Percentiles rank a stretch among this genome's conserved stretches.
Evolutionary conservation across 2,329 filamentous ascomycete genomes (phyloP).

Genomic region (Trichoderma sp.): DNA sequence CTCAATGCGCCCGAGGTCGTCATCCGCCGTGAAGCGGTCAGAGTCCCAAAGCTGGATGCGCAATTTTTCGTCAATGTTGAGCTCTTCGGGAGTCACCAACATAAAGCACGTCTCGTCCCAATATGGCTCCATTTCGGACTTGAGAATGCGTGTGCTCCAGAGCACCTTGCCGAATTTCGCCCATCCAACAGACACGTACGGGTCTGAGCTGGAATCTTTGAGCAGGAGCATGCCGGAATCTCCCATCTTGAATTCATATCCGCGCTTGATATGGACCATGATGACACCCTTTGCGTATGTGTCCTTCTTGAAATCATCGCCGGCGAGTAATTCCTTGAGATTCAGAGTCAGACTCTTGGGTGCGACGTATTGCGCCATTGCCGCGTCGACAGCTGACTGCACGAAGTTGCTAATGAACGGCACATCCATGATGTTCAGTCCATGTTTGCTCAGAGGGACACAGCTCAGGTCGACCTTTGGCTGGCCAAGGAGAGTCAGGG

Average conservation of each 20-base stretch:
- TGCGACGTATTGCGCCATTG: constrained; percentile 73
- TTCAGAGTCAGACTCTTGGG: constrained; percentile 74
- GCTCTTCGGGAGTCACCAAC: constrained; percentile 69
- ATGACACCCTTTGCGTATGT: constrained; percentile 66
- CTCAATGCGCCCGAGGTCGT: constrained; percentile 74
- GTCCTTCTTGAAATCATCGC: constrained; percentile 79
- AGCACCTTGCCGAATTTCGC: constrained; percentile 73
- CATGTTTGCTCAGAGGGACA: constrained; percentile 68
- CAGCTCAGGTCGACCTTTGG: constrained; percentile 72
- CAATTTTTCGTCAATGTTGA: constrained; percentile 71
- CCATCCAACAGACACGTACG: constrained; percentile 74
- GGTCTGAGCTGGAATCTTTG: constrained; percentile 64
- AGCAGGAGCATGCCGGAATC: constrained; percentile 64
- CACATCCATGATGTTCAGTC: constrained; percentile 73
- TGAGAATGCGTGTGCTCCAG: constrained; percentile 63
- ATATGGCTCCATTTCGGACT: constrained; percentile 65
- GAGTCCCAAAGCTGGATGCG: constrained; percentile 76
- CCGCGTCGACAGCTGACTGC: constrained; percentile 72
- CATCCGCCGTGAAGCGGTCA: constrained; percentile 71
- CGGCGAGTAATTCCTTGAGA: constrained; percentile 75
- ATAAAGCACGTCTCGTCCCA: constrained; percentile 73
- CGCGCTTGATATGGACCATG: constrained; percentile 66
- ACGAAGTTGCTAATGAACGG: constrained; percentile 76
- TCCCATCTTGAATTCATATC: constrained; percentile 71
- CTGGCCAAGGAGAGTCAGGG: constrained; percentile 73